Base-by-base conservation (phyloP, 805 yeast genomes). In the Teunomyces gatunensis region DNA sequence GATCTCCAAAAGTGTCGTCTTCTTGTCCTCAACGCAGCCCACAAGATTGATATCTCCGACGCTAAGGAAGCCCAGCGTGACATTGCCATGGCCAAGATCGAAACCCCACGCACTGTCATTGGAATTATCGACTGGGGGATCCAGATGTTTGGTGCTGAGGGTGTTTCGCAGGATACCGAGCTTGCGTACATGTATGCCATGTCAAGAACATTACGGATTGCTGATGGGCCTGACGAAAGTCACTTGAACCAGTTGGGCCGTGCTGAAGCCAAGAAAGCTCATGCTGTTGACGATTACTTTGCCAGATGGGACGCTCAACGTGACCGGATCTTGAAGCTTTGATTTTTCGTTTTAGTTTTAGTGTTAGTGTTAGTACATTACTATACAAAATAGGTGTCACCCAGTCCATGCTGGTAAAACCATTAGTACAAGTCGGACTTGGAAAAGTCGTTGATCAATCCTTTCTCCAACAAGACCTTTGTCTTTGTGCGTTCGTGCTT, bases 171-270 rank as follows among this genome's bases (percentile, higher is more conserved):
- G 59, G 87, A 83, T 52, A 76, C 82, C 7, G 81, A 78, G 44
- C 66, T 83, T 58, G 81, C 86, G 1, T 62, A 75, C 48, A 61
- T 75, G 62, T 83, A 76, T 64, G 78, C 80, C 20, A 61, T 63
- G 47, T 67, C 75, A 41, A 71, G 87, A 59, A 79, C 83, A 39
- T 71, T 82, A 47, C 67, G 87, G 52, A 78, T 81, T 47, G 86
- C 87, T 12, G 87, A 83, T 60, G 87, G 87, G 10, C 87, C 87
- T 2, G 87, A 82, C 66, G 87, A 81, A 60, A 84, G 83, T 3
- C 85, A 83, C 59, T 64, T 79, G 59, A 65, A 67, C 50, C 86
- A 81, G 63, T 67, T 83, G 52, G 85, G 80, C 5, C 72, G 79
- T 49, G 60, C 67, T 39, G 78, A 75, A 48, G 63, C 70, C 10